phyloP scores from a whole-genome alignment of 495 filamentous ascomycete genomes.

The Annulohypoxylon nitens region DNA sequence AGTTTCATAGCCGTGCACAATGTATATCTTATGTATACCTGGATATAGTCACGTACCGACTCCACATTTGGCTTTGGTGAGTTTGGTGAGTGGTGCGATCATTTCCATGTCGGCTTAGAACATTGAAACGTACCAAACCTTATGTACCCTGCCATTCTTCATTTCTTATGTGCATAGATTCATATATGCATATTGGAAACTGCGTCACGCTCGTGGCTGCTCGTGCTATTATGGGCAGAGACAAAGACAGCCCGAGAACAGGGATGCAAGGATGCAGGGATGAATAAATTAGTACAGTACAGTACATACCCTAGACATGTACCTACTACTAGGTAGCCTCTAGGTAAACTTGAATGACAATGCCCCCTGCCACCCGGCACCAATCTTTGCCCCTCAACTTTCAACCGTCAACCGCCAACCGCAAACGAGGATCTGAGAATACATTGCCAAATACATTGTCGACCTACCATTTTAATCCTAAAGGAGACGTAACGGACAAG shows the following conservation, averaged over 20 bases:
- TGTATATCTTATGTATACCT: too few relatives aligned
- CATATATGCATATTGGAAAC: neutral
- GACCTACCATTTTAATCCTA: conserved; percentile 38
- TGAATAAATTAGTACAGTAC: neutral
- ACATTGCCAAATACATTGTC: conserved; percentile 30
- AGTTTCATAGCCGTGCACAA: conserved; percentile 13
- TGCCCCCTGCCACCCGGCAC: neutral
- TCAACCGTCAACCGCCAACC: conserved; percentile 29
- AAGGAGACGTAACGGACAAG: conserved; percentile 33
- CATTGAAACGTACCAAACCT: neutral
- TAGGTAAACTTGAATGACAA: neutral
- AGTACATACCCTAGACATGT: neutral
- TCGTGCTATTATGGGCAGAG: conserved; percentile 3
- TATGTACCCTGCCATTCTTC: conserved; percentile 5
- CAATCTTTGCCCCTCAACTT: conserved; percentile 36
- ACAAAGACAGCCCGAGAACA: neutral
- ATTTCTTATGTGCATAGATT: neutral
- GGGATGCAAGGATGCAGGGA: conserved; percentile 13
- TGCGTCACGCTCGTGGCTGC: neutral
- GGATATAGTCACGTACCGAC: conserved; percentile 13
- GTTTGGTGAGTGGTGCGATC: conserved; percentile 6
- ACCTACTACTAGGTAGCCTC: neutral
- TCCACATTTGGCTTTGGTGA: conserved; percentile 32
- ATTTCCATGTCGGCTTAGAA: neutral
- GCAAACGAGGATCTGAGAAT: conserved; percentile 32